Evolutionary conservation across 2,329 filamentous ascomycete genomes (phyloP), one percentile per base, ranked within the genome.

Genomic region (Grosmannia clavigera): DNA sequence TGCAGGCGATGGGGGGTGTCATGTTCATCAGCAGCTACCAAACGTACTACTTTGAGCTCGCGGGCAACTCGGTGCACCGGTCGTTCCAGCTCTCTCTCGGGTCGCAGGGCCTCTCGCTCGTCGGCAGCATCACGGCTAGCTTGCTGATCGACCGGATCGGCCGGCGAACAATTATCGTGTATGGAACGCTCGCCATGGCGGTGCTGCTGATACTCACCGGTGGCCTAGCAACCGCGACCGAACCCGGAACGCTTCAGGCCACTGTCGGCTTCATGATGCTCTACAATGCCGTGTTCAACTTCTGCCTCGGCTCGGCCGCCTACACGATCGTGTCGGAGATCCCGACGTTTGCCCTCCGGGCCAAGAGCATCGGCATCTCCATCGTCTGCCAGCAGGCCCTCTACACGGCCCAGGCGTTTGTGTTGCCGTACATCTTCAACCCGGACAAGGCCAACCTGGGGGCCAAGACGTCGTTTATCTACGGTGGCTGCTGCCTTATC

Each of bases 31-130:
- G 70, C 2, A 64, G 66, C 7, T 76, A 76, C 61, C 66, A 67
- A n/a, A 75, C 74, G 2, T 76, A 76, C 65, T 76, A 76, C 63
- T 67, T 71, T 55, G 71, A 77, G 61, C 66, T 76, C 2, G 73
- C 75, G 11, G 74, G 74, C 10, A 75, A 71, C 62, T 68, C 67
- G 51, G 71, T 70, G 0, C 57, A 62, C 2, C 68, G 67, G 60
- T 70, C 68, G 58, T 62, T 60, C 35, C 40, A 54, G 33, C 55
- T 62, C 22, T 55, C 59, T 31, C 76, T 75, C 53, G 67, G 68
- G 11, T 73, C 75, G 62, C 73, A 74, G 55, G 67, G 70, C 2
- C 60, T 73, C 6, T 74, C 71, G 1, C 67, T 75, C 19, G 50
- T 72, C 5, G 75, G 75, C 27, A 76, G 74, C 58, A 63, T 76